These are phyloP conservation scores for Citrus glauca DNA, from an alignment of 345 rosid species.

Conservation along the genomic window DNA sequence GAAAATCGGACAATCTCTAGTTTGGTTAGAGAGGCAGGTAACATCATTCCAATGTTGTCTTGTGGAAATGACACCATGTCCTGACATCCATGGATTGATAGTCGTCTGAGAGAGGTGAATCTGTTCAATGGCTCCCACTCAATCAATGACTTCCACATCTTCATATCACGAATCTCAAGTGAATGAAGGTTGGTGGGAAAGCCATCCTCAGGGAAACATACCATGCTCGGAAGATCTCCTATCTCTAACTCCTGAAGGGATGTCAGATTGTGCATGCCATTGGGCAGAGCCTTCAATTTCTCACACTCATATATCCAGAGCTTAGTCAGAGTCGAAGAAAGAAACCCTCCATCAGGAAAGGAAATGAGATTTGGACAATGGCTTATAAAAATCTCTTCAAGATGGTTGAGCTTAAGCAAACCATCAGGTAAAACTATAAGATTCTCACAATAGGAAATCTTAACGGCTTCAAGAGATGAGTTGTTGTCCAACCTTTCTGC, in stretches of 20 bases:
- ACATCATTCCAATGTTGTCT: constrained; percentile 16
- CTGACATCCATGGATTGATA: constrained; percentile 6
- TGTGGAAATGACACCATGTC: constrained; percentile 14
- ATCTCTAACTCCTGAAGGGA: neutral
- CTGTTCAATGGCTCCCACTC: constrained; percentile 26
- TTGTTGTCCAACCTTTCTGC: neutral
- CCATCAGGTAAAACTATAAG: neutral
- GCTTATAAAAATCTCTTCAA: neutral
- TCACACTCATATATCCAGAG: neutral
- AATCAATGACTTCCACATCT: constrained; percentile 1
- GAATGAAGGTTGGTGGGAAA: constrained; percentile 5
- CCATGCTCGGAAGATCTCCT: neutral
- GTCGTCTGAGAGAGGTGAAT: constrained; percentile 8
- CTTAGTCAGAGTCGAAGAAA: neutral
- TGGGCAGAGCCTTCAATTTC: constrained; percentile 5
- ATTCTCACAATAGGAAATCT: neutral
- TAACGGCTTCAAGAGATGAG: neutral
- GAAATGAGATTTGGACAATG: neutral
- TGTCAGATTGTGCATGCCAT: neutral
- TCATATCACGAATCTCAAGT: neutral
- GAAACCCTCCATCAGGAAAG: constrained; percentile 6
- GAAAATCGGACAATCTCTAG: constrained; percentile 10
- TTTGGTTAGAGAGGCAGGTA: constrained; percentile 4
- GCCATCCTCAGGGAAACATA: constrained; percentile 7
- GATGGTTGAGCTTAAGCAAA: constrained; percentile 1